Evolutionary conservation across 2,329 filamentous ascomycete genomes (phyloP).

Genomic region (Shiraia bambusicola): DNA sequence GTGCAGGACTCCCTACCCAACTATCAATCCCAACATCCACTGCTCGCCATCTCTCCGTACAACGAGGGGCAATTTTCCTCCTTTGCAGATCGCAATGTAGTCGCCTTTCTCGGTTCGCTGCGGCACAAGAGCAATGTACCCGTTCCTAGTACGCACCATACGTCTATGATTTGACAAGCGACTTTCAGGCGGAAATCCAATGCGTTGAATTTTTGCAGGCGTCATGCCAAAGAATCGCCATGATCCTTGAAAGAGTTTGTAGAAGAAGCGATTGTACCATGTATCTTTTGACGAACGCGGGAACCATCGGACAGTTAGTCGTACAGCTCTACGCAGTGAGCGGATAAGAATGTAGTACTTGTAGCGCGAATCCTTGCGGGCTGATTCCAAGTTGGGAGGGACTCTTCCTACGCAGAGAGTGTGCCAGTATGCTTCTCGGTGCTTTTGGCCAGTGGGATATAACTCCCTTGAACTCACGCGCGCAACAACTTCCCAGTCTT

Average conservation of each 20-base stretch:
- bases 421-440: slow-evolving; percentile 16
- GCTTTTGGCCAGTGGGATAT: slow-evolving; percentile 10
- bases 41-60: slow-evolving; percentile 1
- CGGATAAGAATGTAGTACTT: slow-evolving; percentile 17
- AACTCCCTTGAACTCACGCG: slow-evolving; percentile 1
- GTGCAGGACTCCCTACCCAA: too few relatives aligned
- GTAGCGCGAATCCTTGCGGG: slow-evolving; percentile 7
- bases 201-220: slow-evolving; percentile 13
- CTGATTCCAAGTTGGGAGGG: slow-evolving; percentile 1
- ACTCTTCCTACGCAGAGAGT: slow-evolving; percentile 15
- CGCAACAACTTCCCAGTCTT: slow-evolving; percentile 12
- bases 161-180: slow-evolving; percentile 14
- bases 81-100: slow-evolving; percentile 12
- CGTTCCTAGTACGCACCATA: slow-evolving; percentile 12
- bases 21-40: slow-evolving; percentile 7
- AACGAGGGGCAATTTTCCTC: slow-evolving; percentile 13
- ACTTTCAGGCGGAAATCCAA: slow-evolving; percentile 10
- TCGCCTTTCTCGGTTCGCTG: slow-evolving; percentile 10
- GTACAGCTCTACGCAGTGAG: slow-evolving; percentile 5
- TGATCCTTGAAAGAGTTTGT: slow-evolving; percentile 8
- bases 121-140: slow-evolving; percentile 14
- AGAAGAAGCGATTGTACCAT: slow-evolving; percentile 12
- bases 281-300: slow-evolving; percentile 9
- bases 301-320: slow-evolving; percentile 8
- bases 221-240: slow-evolving; percentile 13